phyloP scores from a whole-genome alignment of 1,139 yeast species.

The Arxiozyma slooffiae region DNA sequence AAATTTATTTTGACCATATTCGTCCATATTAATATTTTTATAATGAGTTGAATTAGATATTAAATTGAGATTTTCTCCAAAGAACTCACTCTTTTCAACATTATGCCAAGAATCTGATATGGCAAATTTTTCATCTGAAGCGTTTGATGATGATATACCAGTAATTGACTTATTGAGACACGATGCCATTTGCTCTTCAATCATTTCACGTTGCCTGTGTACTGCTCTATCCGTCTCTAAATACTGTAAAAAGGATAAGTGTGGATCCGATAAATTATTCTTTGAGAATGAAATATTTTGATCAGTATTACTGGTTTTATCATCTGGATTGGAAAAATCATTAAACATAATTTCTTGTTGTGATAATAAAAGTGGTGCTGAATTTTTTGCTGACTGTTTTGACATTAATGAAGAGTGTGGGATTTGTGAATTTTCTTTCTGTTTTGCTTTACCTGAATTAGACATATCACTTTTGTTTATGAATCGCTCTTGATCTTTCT shows the following conservation, averaged over 20 bases:
- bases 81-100: conserved; percentile 9
- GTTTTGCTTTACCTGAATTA: background rate
- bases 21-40: too few relatives aligned
- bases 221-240: conserved; percentile 7
- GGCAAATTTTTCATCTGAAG: background rate
- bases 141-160: background rate
- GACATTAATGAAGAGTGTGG: background rate
- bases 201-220: background rate
- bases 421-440: background rate
- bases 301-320: background rate
- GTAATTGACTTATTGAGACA: background rate
- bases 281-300: background rate
- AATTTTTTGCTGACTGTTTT: background rate
- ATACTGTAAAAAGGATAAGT: conserved; percentile 24
- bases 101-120: conserved; percentile 27
- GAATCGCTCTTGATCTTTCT: background rate
- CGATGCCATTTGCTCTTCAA: background rate
- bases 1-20: too few relatives aligned
- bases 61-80: conserved; percentile 2
- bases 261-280: conserved; percentile 24
- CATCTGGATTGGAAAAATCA: background rate
- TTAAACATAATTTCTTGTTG: background rate
- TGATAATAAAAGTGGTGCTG: background rate
- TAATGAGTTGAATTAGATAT: conserved; percentile 8
- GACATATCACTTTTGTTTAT: background rate